phyloP scores from a whole-genome alignment of 495 filamentous ascomycete genomes.

The Penicillium nucicola region DNA sequence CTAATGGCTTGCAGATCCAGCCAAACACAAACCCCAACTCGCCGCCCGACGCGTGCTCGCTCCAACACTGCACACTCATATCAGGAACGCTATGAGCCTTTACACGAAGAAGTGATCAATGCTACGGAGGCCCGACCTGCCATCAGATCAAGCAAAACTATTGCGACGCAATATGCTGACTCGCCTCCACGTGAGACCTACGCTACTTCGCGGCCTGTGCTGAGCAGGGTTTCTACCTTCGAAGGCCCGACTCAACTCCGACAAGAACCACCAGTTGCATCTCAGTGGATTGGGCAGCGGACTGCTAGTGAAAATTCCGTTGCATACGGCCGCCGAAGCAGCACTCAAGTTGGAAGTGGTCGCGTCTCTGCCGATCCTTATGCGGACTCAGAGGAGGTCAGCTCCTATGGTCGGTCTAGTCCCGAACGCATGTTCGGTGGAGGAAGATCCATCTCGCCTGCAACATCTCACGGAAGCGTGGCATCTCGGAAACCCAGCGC shows the following conservation, averaged over 20 bases:
- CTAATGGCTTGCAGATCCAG: constrained; percentile 26
- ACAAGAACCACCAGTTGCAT: constrained; percentile 42
- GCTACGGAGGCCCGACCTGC: constrained; percentile 51
- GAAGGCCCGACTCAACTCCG: constrained; percentile 55
- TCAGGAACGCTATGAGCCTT: constrained; percentile 52
- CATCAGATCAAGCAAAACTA: constrained; percentile 54
- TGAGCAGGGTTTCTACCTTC: constrained; percentile 51
- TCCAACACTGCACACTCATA: constrained; percentile 62
- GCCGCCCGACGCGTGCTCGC: constrained; percentile 50
- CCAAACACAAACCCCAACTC: constrained; percentile 25
- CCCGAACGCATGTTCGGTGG: constrained; percentile 53
- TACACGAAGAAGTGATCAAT: constrained; percentile 54
- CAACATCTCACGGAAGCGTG: constrained; percentile 59
- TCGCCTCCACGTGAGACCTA: constrained; percentile 34
- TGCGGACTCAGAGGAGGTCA: constrained; percentile 60
- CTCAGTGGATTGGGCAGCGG: constrained; percentile 47
- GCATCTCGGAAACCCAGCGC: constrained; percentile 55
- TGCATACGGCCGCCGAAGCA: constrained; percentile 33
- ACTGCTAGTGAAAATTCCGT: constrained; percentile 55
- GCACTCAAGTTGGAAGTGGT: constrained; percentile 39
- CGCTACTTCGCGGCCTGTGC: constrained; percentile 38
- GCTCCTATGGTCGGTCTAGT: constrained; percentile 52
- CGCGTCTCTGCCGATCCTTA: constrained; percentile 54
- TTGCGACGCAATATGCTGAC: constrained; percentile 29
- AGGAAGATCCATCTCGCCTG: constrained; percentile 58